Conservation (phyloP, 1,284 basidiomycete genomes). For the Irpex rosettiformis region DNA sequence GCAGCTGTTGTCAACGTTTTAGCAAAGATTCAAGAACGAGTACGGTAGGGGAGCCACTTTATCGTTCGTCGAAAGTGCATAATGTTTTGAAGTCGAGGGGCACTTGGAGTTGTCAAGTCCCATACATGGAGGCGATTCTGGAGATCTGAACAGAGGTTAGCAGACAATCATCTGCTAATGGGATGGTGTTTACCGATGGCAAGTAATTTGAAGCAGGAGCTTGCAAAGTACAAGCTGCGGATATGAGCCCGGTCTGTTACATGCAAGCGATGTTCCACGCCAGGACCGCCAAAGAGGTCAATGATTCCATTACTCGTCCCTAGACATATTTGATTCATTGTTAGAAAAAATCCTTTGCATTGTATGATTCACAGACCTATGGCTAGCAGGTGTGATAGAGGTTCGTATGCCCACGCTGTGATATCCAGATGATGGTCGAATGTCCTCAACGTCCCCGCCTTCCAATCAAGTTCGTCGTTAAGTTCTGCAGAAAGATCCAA, state of each 20-base stretch:
- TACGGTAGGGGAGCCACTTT: constrained; percentile 33
- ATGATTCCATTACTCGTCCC: constrained; percentile 59
- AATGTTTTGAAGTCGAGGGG: constrained; percentile 51
- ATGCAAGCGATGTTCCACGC: constrained; percentile 52
- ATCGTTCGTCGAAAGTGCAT: constrained; percentile 47
- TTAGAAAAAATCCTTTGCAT: not conserved
- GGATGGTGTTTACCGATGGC: constrained; percentile 51
- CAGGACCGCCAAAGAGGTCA: constrained; percentile 62
- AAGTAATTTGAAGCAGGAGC: constrained; percentile 52
- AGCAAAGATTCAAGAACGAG: constrained; percentile 6
- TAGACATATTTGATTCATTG: constrained; percentile 22
- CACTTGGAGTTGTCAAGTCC: constrained; percentile 55
- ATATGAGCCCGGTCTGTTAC: constrained; percentile 49
- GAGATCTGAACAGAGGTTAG: constrained; percentile 43
- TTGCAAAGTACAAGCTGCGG: constrained; percentile 62
- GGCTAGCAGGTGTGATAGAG: constrained; percentile 71
- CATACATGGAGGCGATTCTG: constrained; percentile 65
- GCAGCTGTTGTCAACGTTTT: constrained; percentile 36
- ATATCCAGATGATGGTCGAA: constrained; percentile 55
- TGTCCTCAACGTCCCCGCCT: constrained; percentile 42
- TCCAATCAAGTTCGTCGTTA: constrained; percentile 56
- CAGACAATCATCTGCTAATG: not conserved
- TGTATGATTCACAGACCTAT: constrained; percentile 57
- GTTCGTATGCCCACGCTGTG: constrained; percentile 64
- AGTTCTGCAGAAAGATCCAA: constrained; percentile 54